Evolutionary conservation across 2,329 filamentous ascomycete genomes (phyloP).

Genomic region (Karstenula rhodostoma): DNA sequence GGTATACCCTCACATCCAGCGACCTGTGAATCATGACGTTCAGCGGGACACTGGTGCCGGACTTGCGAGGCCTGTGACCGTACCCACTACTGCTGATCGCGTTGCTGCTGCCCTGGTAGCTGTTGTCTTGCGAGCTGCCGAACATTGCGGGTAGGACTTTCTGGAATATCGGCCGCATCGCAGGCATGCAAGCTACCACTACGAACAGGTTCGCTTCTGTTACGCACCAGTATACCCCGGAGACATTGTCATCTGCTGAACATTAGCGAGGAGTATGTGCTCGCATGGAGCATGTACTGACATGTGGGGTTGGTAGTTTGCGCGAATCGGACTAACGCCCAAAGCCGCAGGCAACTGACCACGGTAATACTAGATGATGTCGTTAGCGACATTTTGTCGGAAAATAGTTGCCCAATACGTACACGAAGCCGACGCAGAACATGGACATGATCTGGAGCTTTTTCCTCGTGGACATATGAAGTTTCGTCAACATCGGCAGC

Average conservation of each 20-base stretch:
- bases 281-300: conserved; percentile 18
- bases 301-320: conserved; percentile 33
- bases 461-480: conserved; percentile 36
- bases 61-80: conserved; percentile 18
- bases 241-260: conserved; percentile 33
- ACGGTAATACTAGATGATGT: conserved; percentile 25
- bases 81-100: conserved; percentile 8
- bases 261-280: neutral
- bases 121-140: conserved; percentile 14
- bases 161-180: conserved; percentile 31
- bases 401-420: neutral
- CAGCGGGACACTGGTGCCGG: conserved; percentile 20
- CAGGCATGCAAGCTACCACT: conserved; percentile 40
- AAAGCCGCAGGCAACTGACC: conserved; percentile 34
- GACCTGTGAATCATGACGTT: conserved; percentile 30
- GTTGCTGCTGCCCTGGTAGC: conserved; percentile 24
- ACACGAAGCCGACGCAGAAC: conserved; percentile 36
- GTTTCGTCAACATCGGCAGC: conserved; percentile 31
- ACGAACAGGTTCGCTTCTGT: conserved; percentile 38
- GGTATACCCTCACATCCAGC: conserved; percentile 31
- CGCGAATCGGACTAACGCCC: conserved; percentile 30
- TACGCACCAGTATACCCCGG: conserved; percentile 36
- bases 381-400: too few species aligned
- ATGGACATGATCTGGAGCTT: conserved; percentile 40
- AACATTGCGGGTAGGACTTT: conserved; percentile 10